A percentile compares a stretch with the other conserved stretches of the same genome.
Evolutionary conservation across 225 moss, liverwort and hornwort genomes (phyloP).

Genomic region (Physcomitrium patens): DNA sequence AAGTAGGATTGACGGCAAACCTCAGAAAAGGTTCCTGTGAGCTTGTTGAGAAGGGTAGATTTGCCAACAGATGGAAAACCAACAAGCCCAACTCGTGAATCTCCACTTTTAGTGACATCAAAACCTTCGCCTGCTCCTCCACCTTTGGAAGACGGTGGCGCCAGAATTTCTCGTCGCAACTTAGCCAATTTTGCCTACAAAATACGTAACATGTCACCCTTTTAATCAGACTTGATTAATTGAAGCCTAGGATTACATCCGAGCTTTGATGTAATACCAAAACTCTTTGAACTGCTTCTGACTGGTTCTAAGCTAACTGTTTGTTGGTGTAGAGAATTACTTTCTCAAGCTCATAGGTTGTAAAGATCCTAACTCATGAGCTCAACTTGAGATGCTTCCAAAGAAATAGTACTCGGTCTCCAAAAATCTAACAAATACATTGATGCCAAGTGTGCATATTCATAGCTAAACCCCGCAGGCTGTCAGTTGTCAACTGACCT

Average conservation of each 20-base stretch:
- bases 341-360: too few species aligned
- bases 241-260: too few species aligned
- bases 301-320: too few species aligned
- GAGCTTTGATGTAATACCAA: too few species aligned
- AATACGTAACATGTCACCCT: neutral
- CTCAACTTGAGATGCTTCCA: neutral
- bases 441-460: neutral
- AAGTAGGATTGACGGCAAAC: slow-evolving; percentile 29
- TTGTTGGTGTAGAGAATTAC: too few species aligned
- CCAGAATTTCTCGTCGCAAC: slow-evolving; percentile 82
- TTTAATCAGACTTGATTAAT: too few species aligned
- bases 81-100: slow-evolving; percentile 91
- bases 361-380: too few species aligned
- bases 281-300: too few species aligned
- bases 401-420: neutral
- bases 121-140: slow-evolving; percentile 96
- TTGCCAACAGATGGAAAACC: slow-evolving; percentile 98
- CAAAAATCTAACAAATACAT: neutral
- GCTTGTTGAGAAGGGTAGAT: slow-evolving; percentile 94
- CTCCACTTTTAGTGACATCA: slow-evolving; percentile 95
- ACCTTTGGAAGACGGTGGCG: slow-evolving; percentile 83
- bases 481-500: slow-evolving; percentile 38
- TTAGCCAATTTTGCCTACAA: slow-evolving; percentile 84
- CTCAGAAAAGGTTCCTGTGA: slow-evolving; percentile 97
- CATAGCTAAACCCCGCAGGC: too few species aligned